Evolutionary conservation across 129 eudicot species (phyloP).

Genomic region (Sambucus nigra): DNA sequence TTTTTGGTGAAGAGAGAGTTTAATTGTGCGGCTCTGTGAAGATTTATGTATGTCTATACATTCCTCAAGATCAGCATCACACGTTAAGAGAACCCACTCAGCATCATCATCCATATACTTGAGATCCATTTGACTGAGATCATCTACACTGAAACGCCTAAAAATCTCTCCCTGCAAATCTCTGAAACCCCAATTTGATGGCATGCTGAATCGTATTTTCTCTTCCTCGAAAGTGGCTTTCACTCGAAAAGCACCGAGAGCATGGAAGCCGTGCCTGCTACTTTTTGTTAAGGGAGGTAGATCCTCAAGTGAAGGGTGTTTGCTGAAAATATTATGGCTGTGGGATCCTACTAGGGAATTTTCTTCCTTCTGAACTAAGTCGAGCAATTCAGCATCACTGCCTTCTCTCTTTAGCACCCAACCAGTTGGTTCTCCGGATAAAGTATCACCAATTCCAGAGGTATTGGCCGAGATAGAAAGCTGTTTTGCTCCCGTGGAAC

Average conservation of each 20-base stretch:
- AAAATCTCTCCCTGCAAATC: slow-evolving; percentile 36
- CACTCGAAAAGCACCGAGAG: slow-evolving; percentile 24
- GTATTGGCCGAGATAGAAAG: neutral
- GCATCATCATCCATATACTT: slow-evolving; percentile 61
- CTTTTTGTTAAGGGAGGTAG: slow-evolving; percentile 17
- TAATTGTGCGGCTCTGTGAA: slow-evolving; percentile 32
- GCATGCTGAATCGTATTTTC: slow-evolving; percentile 33
- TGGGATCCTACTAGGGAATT: slow-evolving; percentile 22
- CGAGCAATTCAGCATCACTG: slow-evolving; percentile 16
- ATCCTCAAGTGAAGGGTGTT: slow-evolving; percentile 13
- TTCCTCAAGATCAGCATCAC: slow-evolving; percentile 66
- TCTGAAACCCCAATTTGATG: slow-evolving; percentile 24
- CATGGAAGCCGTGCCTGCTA: slow-evolving; percentile 10
- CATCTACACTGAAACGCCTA: slow-evolving; percentile 34
- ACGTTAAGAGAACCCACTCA: slow-evolving; percentile 64
- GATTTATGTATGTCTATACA: slow-evolving; percentile 45
- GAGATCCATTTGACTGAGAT: slow-evolving; percentile 22
- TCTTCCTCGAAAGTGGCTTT: slow-evolving; percentile 41
- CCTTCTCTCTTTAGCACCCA: slow-evolving; percentile 24
- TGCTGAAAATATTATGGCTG: slow-evolving; percentile 13
- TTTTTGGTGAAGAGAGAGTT: slow-evolving; percentile 30
- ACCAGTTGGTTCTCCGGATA: slow-evolving; percentile 1
- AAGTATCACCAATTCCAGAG: neutral
- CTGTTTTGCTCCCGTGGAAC: slow-evolving; percentile 23
- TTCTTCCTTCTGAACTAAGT: slow-evolving; percentile 15